Conservation (phyloP, 2,329 filamentous ascomycete species). For the Ophiocordyceps polyrhachis-furcata region DNA sequence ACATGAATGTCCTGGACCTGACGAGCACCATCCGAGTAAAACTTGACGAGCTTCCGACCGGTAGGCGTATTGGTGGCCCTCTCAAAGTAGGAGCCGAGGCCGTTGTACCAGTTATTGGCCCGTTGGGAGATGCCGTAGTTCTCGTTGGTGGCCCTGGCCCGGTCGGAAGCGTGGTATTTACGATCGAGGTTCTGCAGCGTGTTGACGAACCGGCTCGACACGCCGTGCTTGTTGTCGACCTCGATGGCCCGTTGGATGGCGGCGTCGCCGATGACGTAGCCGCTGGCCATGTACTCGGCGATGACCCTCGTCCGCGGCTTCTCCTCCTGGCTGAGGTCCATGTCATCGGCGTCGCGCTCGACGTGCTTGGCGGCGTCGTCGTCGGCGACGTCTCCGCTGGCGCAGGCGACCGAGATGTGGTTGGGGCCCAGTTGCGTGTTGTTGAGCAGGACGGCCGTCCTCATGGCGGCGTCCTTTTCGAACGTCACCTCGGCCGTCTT, state of each 20-base stretch:
- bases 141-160: conserved; percentile 65
- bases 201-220: conserved; percentile 60
- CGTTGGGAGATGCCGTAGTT: conserved; percentile 66
- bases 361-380: conserved; percentile 37
- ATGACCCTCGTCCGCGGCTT: conserved; percentile 88
- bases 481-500: conserved; percentile 89
- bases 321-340: conserved; percentile 63
- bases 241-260: conserved; percentile 71
- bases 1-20: conserved; percentile 88
- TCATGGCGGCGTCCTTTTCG: conserved; percentile 90
- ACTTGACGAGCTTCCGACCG: conserved; percentile 69
- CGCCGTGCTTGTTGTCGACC: conserved; percentile 76
- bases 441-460: conserved; percentile 90
- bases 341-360: conserved; percentile 44
- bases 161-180: conserved; percentile 77
- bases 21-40: conserved; percentile 71
- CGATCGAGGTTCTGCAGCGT: conserved; percentile 61
- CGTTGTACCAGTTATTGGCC: conserved; percentile 43
- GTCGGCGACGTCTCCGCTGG: conserved; percentile 45
- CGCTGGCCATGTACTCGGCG: conserved; percentile 91
- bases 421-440: conserved; percentile 86
- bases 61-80: conserved; percentile 77
- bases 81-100: conserved; percentile 80
- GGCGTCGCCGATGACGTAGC: conserved; percentile 60
- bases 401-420: conserved; percentile 57